Evolutionary conservation across 2,329 filamentous ascomycete species (phyloP), one percentile per base, ranked within the genome.

Genomic region (Pseudocercospora fijiensis): DNA sequence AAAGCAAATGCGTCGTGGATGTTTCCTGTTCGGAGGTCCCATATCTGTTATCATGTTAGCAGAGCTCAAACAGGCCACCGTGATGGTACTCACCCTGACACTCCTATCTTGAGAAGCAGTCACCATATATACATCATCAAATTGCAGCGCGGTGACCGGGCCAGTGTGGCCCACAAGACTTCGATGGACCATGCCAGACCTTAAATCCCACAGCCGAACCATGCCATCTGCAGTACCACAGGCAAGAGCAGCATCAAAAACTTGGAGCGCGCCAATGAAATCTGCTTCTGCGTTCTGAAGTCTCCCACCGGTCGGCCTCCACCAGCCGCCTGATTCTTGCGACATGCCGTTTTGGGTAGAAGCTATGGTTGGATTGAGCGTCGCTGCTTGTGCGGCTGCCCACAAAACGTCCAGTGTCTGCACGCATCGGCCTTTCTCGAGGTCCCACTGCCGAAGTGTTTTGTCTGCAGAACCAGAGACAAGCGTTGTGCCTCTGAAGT

Each of bases 401-500:
- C 95, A 99, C 76, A 99, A 90, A 6, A 99, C 94, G 78, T 99
- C 95, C 56, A 99, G 82, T 2, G 95, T 99, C 78, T 99, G 95
- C 60, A 99, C 91, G 77, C 95, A 98, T 56, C 95, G 90, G n/a
- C 95, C 95, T 76, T 93, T 97, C 72, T 94, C 91, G 57, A 99
- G 84, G 81, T 99, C 95, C 95, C 95, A 99, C 77, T 99, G 95
- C 51, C 95, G 88, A 61, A 99, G 82, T 1, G 95, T 99, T 83
- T 99, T 99, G 80, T 99, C 95, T 0, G 95, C 90, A 7, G 94
- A 98, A 11, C 95, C 95, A 1, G 95, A 99, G 30, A 99, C 92
- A 16, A 99, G 84, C 0, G 91, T 92, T 70, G 96, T 89, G 61
- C 91, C 91, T 64, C 88, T 86, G 79, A 99, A 96, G 78, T 98